Evolutionary conservation across 2,329 filamentous ascomycete genomes (phyloP).

Genomic region (Pezicula carpinea): DNA sequence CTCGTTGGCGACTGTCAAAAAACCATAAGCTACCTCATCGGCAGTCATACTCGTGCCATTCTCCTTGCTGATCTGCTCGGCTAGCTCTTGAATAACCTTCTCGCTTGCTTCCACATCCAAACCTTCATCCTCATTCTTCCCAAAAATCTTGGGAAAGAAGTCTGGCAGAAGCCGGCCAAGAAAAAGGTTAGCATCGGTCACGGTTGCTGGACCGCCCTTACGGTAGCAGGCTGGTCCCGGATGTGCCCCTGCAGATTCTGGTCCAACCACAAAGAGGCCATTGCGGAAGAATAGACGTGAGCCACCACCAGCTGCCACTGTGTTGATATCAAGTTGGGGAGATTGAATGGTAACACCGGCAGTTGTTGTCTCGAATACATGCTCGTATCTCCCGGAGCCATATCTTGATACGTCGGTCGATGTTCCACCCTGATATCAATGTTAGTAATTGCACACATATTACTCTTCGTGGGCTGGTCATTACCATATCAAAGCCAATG

Average conservation of each 20-base stretch:
- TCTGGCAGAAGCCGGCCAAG: slow-evolving; percentile 80
- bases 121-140: slow-evolving; percentile 78
- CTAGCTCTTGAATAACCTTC: slow-evolving; percentile 69
- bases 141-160: slow-evolving; percentile 95
- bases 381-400: slow-evolving; percentile 79
- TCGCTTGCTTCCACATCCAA: slow-evolving; percentile 73
- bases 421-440: slow-evolving; percentile 57
- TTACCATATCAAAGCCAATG: slow-evolving; percentile 86
- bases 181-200: slow-evolving; percentile 90
- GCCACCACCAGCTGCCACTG: slow-evolving; percentile 85
- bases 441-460: no score
- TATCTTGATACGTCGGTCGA: slow-evolving; percentile 89
- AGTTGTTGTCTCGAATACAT: slow-evolving; percentile 91
- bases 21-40: slow-evolving; percentile 86
- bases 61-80: slow-evolving; percentile 74
- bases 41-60: slow-evolving; percentile 65
- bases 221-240: slow-evolving; percentile 88
- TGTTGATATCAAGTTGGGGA: slow-evolving; percentile 91
- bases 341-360: slow-evolving; percentile 93
- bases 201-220: slow-evolving; percentile 82
- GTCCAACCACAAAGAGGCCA: slow-evolving; percentile 84
- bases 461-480: no score
- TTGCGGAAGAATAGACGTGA: slow-evolving; percentile 84
- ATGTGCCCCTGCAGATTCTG: slow-evolving; percentile 83
- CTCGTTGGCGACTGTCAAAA: slow-evolving; percentile 86